These are phyloP conservation scores for Hyaloscypha hepaticicola DNA, from an alignment of 495 filamentous ascomycete genomes.

Conservation along the genomic window DNA sequence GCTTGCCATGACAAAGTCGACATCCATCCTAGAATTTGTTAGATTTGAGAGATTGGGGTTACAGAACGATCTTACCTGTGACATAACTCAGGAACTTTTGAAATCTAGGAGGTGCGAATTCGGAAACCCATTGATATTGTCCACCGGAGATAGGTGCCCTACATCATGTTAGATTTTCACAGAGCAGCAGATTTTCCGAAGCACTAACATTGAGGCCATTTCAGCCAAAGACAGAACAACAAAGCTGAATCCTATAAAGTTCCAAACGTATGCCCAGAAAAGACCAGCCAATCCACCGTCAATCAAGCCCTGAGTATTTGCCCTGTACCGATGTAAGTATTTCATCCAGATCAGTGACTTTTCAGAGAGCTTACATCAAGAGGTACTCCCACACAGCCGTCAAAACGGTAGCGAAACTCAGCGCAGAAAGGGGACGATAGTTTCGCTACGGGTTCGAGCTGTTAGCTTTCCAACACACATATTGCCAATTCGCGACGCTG, in stretches of 20 bases:
- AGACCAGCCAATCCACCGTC: conserved; percentile 38
- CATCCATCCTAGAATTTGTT: conserved; percentile 38
- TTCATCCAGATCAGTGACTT: neutral
- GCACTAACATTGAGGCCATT: conserved; percentile 39
- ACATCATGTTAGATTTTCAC: neutral
- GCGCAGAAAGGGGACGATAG: conserved; percentile 30
- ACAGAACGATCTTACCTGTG: conserved; percentile 28
- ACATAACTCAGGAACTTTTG: conserved; percentile 49
- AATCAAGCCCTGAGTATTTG: conserved; percentile 31
- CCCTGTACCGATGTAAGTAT: conserved; percentile 14
- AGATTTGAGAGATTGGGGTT: conserved; percentile 14
- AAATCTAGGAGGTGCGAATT: conserved; percentile 42
- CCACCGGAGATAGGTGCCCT: conserved; percentile 39
- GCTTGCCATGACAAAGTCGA: conserved; percentile 41
- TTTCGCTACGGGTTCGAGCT: conserved; percentile 19
- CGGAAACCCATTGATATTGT: conserved; percentile 49
- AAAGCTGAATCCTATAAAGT: conserved; percentile 36
- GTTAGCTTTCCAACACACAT: conserved; percentile 5
- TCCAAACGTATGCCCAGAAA: conserved; percentile 37
- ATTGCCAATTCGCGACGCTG: neutral
- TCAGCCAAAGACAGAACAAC: conserved; percentile 37
- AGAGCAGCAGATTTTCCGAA: neutral
- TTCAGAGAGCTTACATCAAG: conserved; percentile 20
- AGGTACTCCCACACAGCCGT: conserved; percentile 31
- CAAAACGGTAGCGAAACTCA: conserved; percentile 34